Evolutionary conservation across 116 monocot genomes (phyloP).

Genomic region (Dioscorea cayenensis): DNA sequence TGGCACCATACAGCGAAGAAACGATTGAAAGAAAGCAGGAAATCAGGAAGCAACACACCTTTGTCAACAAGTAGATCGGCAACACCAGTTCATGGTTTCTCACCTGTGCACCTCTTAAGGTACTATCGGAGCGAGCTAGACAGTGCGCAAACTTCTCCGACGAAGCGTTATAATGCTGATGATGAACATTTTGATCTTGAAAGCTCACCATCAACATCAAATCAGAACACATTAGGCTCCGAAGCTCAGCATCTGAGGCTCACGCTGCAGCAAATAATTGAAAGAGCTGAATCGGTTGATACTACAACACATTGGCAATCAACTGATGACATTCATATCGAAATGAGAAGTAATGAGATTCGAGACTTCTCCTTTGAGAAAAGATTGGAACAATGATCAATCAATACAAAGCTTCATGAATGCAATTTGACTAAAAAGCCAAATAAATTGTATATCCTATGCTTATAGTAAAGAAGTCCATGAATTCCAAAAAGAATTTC

Average conservation of each 20-base stretch:
- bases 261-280: background rate
- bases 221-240: background rate
- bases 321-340: background rate
- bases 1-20: constrained; percentile 36
- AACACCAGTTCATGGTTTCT: background rate
- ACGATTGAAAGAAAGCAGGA: constrained; percentile 27
- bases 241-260: background rate
- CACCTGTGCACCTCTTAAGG: constrained; percentile 15
- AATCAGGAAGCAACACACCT: constrained; percentile 4
- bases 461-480: too few species aligned
- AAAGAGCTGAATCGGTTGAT: background rate
- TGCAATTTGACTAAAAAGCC: too few species aligned
- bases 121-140: background rate
- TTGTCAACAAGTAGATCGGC: constrained; percentile 8
- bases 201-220: background rate
- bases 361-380: background rate
- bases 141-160: background rate
- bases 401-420: background rate
- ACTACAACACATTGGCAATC: background rate
- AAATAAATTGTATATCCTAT: too few species aligned
- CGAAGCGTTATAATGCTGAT: background rate
- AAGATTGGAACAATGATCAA: background rate
- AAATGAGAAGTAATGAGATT: background rate
- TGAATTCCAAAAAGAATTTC: too few species aligned
- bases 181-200: background rate